Evolutionary conservation across 1,284 basidiomycete species (phyloP), one percentile per base, ranked within the genome.

Genomic region (Melampsora americana): DNA sequence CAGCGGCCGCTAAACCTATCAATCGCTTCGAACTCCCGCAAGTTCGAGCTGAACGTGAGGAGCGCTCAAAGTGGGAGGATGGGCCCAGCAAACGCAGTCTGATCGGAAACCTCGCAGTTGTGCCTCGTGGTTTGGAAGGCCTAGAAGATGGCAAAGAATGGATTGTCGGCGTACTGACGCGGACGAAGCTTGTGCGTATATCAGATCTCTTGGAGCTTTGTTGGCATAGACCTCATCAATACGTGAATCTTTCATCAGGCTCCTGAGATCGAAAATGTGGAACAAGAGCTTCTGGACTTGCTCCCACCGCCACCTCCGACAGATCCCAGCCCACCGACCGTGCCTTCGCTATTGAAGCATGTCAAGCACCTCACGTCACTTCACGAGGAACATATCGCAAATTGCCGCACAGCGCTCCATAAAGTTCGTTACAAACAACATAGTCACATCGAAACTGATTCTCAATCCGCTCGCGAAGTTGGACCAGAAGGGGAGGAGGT

Each of bases 131-230:
- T 23, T 30, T 76, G n/a, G 73, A 76, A 64, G 66, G 66, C 12
- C 60, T 76, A 30, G 73, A 76, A n/a, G 66, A 68, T 50, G 73
- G 73, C 0, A 76, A 76, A 62, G 73, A 76, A 39, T 76, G 73
- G 73, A 76, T 76, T 68, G 73, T 76, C 66, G 73, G 73, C 0
- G 66, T 68, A 4, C 48, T 76, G 3, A 76, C 73, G 32, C 56
- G 73, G 20, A 76, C 73, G 11, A 76, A 76, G 68, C 66, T 76
- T n/a, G 73, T 64, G 67, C 26, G 50, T 42, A 12, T 23, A 11
- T 35, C 18, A 62, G 28, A 0, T 64, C 18, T 56, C 20, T 6
- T 56, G 18, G 20, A 56, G 5, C n/a, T 23, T 56, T n/a, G 28
- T 56, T 14, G 28, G 53, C 28, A 56, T 23, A 4, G 5, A 5